Percentiles rank a stretch among this genome's conserved stretches.
phyloP scores from a whole-genome alignment of 108 stramenopile genomes.

The Pseudonitzschia multiseries region DNA sequence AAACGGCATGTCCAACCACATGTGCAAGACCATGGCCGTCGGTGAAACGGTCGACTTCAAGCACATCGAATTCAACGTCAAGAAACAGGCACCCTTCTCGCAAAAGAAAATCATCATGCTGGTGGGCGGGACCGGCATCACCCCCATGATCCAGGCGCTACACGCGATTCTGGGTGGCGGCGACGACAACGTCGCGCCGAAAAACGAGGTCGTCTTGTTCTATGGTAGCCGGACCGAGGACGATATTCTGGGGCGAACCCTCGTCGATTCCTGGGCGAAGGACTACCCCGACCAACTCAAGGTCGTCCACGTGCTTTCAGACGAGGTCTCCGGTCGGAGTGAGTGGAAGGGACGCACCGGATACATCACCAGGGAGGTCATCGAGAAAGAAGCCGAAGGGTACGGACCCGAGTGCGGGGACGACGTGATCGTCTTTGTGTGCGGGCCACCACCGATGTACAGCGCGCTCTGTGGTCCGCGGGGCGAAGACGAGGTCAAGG shows the following conservation, averaged over 20 bases:
- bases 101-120: constrained; percentile 90
- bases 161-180: constrained; percentile 83
- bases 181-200: neutral
- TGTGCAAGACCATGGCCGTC: constrained; percentile 45
- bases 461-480: constrained; percentile 86
- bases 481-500: constrained; percentile 71
- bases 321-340: constrained; percentile 25
- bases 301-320: constrained; percentile 68
- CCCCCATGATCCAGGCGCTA: constrained; percentile 95
- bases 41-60: constrained; percentile 67
- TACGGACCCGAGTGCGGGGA: constrained; percentile 28
- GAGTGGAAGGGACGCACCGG: constrained; percentile 73
- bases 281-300: constrained; percentile 46
- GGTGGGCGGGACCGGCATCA: constrained; percentile 97
- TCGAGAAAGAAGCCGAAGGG: constrained; percentile 65
- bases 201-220: constrained; percentile 68
- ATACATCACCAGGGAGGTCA: constrained; percentile 63
- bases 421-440: constrained; percentile 86
- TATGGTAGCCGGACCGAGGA: constrained; percentile 71
- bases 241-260: constrained; percentile 87
- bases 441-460: constrained; percentile 94
- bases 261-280: constrained; percentile 65
- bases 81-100: constrained; percentile 77
- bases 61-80: constrained; percentile 86
- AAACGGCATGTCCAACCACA: constrained; percentile 60